Evolutionary conservation across 2,329 filamentous ascomycete species (phyloP).

Genomic region (Verruconis gallopava): DNA sequence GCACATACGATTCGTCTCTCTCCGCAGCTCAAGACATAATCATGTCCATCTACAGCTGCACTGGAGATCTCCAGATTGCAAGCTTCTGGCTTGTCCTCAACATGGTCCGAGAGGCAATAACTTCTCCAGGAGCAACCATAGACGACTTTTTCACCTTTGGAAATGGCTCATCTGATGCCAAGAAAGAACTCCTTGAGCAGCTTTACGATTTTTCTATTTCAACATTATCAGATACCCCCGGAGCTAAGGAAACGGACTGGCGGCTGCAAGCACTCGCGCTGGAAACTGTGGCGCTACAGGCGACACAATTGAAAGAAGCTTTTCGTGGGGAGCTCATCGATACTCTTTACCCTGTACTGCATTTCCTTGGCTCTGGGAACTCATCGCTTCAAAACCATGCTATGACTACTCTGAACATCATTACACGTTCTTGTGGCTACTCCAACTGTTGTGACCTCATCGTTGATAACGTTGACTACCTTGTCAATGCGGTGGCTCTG

Average conservation of each 20-base stretch:
- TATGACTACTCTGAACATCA: conserved; percentile 65
- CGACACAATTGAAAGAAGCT: conserved; percentile 48
- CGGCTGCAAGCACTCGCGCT: conserved; percentile 65
- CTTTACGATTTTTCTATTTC: conserved; percentile 57
- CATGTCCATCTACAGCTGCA: conserved; percentile 45
- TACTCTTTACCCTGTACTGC: conserved; percentile 78
- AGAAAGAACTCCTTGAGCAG: conserved; percentile 38
- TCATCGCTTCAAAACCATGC: conserved; percentile 63
- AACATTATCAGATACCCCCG: conserved; percentile 36
- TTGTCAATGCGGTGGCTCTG: conserved; percentile 83
- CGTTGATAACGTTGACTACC: conserved; percentile 86
- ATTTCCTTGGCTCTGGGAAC: conserved; percentile 65
- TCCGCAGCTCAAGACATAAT: conserved; percentile 53
- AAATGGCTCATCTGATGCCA: conserved; percentile 14
- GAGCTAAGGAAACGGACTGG: conserved; percentile 44
- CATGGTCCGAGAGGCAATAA: conserved; percentile 33
- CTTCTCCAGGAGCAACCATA: conserved; percentile 31
- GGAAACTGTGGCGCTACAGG: conserved; percentile 67
- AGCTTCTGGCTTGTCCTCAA: conserved; percentile 72
- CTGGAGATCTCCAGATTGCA: conserved; percentile 48
- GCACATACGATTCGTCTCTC: conserved; percentile 26
- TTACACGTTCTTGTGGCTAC: conserved; percentile 69
- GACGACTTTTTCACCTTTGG: conserved; percentile 53
- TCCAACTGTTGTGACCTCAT: conserved; percentile 62
- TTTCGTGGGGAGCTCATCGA: conserved; percentile 85